Evolutionary conservation across 306 rosid species (phyloP), one percentile per base, ranked within the genome.

Genomic region (Luffa acutangula): DNA sequence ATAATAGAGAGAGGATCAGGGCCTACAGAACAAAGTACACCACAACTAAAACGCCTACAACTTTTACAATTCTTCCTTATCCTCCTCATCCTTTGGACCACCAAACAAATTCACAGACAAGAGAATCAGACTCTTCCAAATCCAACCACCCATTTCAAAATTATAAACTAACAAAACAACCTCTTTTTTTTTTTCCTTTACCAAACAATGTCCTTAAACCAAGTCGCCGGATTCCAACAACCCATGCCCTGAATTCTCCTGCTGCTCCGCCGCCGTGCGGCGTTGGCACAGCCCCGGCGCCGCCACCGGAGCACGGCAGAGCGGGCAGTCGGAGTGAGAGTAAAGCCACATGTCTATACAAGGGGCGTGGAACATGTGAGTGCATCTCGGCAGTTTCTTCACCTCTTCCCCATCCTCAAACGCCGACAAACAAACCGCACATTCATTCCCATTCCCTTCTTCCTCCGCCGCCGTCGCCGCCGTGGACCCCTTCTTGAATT

Each of bases 331-430:
- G 9, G 83, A 85, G 87, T 93, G 99, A 77, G 97, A 96, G 79
- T 58, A 85, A 20, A 96, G 93, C 99, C 99, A 93, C 96, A 91
- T 93, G 52, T 93, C 99, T 77, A 96, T 93, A 59, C 99, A 96
- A 18, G 67, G 15, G 12, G 90, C 91, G 75, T 96, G 99, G 57
- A 96, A 96, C 0, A 83, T 85, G 84, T 93, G 99, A 2, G 89
- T 86, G 81, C 98, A 96, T 53, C 85, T 78, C 7, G 97, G 99
- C 36, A 96, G 60, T 52, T 85, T 92, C 82, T 87, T 86, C 56
- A 96, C 83, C 46, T 93, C 98, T 70, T 96, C 99, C 0, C 97
- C 99, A 56, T 96, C 99, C 85, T 96, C 98, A 72, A 91, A 91
- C 73, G 62, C 88, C 3, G 93, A 93, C 77, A 96, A 82, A 54